phyloP scores from a whole-genome alignment of 2,329 filamentous ascomycete species.

The Fusarium beomiforme region DNA sequence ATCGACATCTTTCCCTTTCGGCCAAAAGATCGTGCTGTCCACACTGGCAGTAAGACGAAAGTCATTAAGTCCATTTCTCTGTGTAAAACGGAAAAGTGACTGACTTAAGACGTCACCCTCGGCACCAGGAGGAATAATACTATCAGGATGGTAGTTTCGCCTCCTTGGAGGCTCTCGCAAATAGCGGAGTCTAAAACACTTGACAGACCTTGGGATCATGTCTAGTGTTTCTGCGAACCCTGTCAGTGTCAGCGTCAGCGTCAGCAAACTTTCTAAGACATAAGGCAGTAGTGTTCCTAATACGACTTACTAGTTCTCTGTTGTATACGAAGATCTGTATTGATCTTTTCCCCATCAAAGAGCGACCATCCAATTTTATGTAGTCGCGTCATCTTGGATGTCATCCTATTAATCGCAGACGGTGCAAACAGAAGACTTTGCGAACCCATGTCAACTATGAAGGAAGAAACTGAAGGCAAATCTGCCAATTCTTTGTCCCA shows the following conservation, averaged over 20 bases:
- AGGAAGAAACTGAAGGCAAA: background rate
- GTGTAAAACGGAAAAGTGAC: background rate
- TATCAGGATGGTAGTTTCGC: background rate
- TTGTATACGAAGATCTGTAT: background rate
- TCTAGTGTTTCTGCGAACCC: constrained; percentile 8
- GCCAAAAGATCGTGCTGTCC: constrained; percentile 14
- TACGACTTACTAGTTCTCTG: constrained; percentile 12
- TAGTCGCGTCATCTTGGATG: constrained; percentile 6
- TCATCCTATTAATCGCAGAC: background rate
- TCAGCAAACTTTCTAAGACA: background rate
- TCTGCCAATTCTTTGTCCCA: background rate
- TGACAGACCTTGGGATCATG: background rate
- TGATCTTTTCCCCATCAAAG: background rate
- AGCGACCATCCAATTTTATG: constrained; percentile 1
- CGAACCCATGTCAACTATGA: constrained; percentile 2
- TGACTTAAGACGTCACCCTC: constrained; percentile 1
- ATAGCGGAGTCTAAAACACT: constrained; percentile 1
- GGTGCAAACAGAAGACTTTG: constrained; percentile 9
- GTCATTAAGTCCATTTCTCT: background rate
- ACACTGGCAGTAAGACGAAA: constrained; percentile 10
- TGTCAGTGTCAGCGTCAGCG: background rate
- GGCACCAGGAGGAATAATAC: background rate
- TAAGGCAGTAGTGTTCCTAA: too few species aligned
- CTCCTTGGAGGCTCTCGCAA: background rate
- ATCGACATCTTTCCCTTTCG: background rate